Evolutionary conservation across 768 basidiomycete species (phyloP), one percentile per base, ranked within the genome.

Genomic region (Lepiota brunneoincarnata): DNA sequence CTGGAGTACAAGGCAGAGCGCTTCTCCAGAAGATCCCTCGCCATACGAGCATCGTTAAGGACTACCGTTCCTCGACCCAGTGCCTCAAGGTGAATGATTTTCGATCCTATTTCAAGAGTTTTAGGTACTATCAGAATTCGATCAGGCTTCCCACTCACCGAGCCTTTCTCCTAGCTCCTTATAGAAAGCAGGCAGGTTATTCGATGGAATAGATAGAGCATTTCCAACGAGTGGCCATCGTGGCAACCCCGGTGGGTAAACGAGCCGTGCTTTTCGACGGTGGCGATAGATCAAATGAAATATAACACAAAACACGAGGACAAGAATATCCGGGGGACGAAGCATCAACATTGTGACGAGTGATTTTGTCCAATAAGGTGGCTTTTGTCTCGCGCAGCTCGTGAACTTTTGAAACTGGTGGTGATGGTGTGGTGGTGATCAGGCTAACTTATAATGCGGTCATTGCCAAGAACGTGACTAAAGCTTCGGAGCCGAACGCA

Each of bases 161-260:
- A 56, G 53, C 36, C 20, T 45, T 26, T 57, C 47, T 11, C 48
- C 55, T 41, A 55, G 39, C 1, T 57, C 35, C 17, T 55, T 44
- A 15, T 56, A 49, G 15, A 41, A 37, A 15, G 50, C 34, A 31
- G 48, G 54, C 3, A 38, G 24, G 28, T 52, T 28, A 18, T 40
- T 43, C 38, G 54, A 40, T 1, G 58, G 51, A 28, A 59, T 56
- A 12, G 51, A 41, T 34, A 59, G 18, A 3, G 43, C 51, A 26
- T 31, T 59, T 3, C 58, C 58, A 28, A 57, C 42, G 21, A 59
- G 15, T 4, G 58, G 58, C 28, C 56, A 52, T 28, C 51, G 48
- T 3, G 17, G 14, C 14, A 50, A 51, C 2, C 58, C 58, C 20
- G 58, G 58, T 14, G 50, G 50, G 5, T 14, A 36, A 24, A 42